Percentiles rank a stretch among this genome's conserved stretches.
phyloP scores from a whole-genome alignment of 108 stramenopile genomes.

The Schizochytrium sp. region DNA sequence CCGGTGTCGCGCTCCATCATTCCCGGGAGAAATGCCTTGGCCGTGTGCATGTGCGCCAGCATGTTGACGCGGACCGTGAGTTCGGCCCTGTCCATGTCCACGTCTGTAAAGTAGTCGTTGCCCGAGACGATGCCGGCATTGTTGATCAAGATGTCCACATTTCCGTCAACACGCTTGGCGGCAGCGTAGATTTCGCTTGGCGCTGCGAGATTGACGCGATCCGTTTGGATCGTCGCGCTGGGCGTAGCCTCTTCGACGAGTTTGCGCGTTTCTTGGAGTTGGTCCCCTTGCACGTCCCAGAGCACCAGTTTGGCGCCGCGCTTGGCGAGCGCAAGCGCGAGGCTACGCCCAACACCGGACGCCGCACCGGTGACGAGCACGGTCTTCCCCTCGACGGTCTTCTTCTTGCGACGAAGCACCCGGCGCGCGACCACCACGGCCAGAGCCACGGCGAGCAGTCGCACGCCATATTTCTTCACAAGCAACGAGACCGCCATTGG shows the following conservation, averaged over 20 bases:
- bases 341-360: constrained; percentile 21
- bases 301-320: not conserved
- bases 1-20: constrained; percentile 32
- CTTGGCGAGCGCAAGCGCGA: constrained; percentile 18
- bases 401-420: not conserved
- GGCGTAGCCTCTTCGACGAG: not conserved
- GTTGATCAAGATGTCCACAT: constrained; percentile 26
- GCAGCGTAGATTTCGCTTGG: not conserved
- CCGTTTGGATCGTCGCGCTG: not conserved
- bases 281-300: constrained; percentile 1
- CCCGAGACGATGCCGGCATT: constrained; percentile 38
- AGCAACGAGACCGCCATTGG: too few species aligned
- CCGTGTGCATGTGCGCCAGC: constrained; percentile 30
- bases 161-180: not conserved
- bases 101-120: constrained; percentile 29
- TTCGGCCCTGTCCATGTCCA: not conserved
- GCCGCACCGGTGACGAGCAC: constrained; percentile 32
- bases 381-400: constrained; percentile 17
- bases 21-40: constrained; percentile 31
- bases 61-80: constrained; percentile 30
- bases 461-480: not conserved
- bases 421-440: not conserved
- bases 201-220: not conserved
- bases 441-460: not conserved
- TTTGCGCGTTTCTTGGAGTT: not conserved